Percentiles rank a stretch among this genome's conserved stretches.
Conservation (phyloP, 2,329 filamentous ascomycete genomes). For the Tolypocladium guangdongense region DNA sequence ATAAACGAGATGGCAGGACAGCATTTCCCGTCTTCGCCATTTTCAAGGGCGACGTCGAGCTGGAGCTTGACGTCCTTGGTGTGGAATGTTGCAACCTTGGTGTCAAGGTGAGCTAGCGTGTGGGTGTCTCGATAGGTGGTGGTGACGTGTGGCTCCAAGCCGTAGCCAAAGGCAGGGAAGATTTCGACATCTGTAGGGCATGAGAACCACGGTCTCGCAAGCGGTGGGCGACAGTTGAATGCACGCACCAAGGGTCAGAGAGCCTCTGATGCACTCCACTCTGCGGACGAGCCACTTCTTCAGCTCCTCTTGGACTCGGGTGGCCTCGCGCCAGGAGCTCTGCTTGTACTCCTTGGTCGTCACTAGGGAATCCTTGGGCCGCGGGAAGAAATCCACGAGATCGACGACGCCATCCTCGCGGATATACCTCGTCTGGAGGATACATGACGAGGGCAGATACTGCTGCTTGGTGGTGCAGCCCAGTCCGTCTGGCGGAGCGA, state of each 20-base stretch:
- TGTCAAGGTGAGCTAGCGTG: conserved; percentile 26
- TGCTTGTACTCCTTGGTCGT: conserved; percentile 35
- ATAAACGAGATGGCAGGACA: conserved; percentile 45
- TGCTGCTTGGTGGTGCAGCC: conserved; percentile 64
- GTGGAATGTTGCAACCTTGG: conserved; percentile 54
- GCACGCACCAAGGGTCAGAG: conserved; percentile 43
- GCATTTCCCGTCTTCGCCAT: conserved; percentile 26
- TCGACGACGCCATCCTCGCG: conserved; percentile 66
- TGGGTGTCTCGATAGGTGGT: conserved; percentile 37
- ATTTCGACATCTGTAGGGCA: conserved; percentile 47
- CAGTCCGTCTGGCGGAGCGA: conserved; percentile 40
- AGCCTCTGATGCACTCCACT: conserved; percentile 61
- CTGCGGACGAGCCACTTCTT: conserved; percentile 62
- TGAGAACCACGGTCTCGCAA: background rate
- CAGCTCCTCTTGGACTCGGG: conserved; percentile 46
- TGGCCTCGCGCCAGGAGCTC: conserved; percentile 42
- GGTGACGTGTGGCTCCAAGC: conserved; percentile 48
- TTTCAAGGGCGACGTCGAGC: conserved; percentile 56
- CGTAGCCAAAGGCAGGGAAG: conserved; percentile 65
- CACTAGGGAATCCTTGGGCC: conserved; percentile 49
- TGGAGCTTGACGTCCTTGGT: conserved; percentile 49
- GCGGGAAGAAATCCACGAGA: conserved; percentile 64
- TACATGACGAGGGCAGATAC: conserved; percentile 64
- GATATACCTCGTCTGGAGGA: conserved; percentile 68
- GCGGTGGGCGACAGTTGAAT: background rate